Percentiles rank a stretch among this genome's conserved stretches.
Evolutionary conservation across 176 grass and related monocot species (phyloP).

Genomic region (Eremochloa ophiuroides): DNA sequence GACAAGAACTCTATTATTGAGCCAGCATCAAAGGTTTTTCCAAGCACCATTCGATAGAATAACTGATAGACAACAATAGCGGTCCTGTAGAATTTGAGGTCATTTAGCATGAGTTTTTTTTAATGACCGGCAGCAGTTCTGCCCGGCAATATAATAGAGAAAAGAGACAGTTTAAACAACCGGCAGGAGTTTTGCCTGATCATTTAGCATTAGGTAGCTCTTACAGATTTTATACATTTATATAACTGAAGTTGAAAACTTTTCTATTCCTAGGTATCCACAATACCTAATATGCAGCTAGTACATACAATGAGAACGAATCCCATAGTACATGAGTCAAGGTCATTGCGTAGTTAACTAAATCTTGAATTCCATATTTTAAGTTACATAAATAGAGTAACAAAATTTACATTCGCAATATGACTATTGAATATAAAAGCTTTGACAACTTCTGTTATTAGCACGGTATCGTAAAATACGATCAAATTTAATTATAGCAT

Average conservation of each 20-base stretch:
- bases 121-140: background rate
- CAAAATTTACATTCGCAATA: background rate
- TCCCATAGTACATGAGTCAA: background rate
- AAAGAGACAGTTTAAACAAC: background rate
- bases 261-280: no score
- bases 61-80: slow-evolving; percentile 96
- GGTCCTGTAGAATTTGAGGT: slow-evolving; percentile 59
- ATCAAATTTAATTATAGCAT: background rate
- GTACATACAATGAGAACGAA: background rate
- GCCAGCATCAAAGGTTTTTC: slow-evolving; percentile 60
- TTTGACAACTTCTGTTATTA: background rate
- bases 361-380: background rate
- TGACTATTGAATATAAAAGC: background rate
- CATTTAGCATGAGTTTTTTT: slow-evolving; percentile 6
- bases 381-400: background rate
- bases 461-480: background rate
- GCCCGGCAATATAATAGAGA: background rate
- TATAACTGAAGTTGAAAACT: background rate
- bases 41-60: slow-evolving; percentile 89
- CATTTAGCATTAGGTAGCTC: background rate
- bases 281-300: background rate
- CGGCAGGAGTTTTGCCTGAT: background rate
- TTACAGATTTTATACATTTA: background rate
- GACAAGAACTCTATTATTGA: slow-evolving; percentile 86
- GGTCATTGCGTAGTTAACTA: background rate